Conservation (phyloP, 192 early-diverging fungal species). For the Rhizophagus prolifer region DNA sequence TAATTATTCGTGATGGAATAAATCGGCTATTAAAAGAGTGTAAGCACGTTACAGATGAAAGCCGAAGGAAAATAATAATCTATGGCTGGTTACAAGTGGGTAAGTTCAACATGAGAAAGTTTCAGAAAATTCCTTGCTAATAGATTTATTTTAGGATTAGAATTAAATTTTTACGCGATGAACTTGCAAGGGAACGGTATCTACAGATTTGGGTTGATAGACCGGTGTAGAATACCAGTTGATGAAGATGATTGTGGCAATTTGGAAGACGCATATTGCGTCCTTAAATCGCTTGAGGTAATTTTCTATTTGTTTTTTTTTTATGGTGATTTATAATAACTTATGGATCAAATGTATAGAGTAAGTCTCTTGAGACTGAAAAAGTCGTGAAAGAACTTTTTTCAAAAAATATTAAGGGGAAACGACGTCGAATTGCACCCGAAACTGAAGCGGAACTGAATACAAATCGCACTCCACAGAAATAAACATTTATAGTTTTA, state of each 20-base stretch:
- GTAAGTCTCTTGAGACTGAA: no score
- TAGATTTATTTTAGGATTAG: slow-evolving; percentile 12
- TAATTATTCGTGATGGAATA: slow-evolving; percentile 5
- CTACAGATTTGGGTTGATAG: slow-evolving; percentile 19
- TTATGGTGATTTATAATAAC: no score
- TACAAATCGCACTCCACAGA: no score
- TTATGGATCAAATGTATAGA: no score
- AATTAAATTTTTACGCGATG: slow-evolving; percentile 20
- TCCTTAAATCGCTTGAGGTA: slow-evolving; percentile 24
- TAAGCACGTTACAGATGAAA: not conserved
- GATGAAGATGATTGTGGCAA: not conserved
- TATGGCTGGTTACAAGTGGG: slow-evolving; percentile 3
- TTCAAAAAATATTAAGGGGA: no score
- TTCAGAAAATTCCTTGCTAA: not conserved
- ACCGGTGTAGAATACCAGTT: slow-evolving; percentile 9
- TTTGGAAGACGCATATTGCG: not conserved
- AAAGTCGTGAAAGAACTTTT: no score
- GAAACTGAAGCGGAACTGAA: no score
- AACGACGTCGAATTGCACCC: no score
- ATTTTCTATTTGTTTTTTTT: no score
- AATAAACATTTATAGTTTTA: no score
- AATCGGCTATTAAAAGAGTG: slow-evolving; percentile 8
- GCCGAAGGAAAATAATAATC: not conserved
- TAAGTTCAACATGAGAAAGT: not conserved
- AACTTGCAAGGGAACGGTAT: not conserved